Conservation (phyloP, 805 yeast genomes). For the Candida arabinofermentans region DNA sequence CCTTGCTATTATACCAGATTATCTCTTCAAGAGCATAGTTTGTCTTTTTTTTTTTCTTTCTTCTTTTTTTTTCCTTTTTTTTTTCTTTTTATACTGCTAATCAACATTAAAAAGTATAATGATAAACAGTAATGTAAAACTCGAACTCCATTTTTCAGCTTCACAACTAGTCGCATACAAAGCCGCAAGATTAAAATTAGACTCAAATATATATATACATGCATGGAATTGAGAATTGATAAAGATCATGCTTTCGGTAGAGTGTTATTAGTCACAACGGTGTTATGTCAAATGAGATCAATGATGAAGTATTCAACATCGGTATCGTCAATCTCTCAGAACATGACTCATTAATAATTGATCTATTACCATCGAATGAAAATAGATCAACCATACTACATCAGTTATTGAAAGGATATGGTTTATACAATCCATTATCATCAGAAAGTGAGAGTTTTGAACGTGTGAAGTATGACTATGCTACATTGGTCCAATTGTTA, state of each 20-base stretch:
- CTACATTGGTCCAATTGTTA: conserved; percentile 36
- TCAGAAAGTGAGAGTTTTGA: conserved; percentile 14
- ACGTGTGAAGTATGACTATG: conserved; percentile 24
- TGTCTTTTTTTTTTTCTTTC: neutral
- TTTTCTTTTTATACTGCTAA: neutral
- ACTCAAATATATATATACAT: too few species aligned
- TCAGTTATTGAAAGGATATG: conserved; percentile 39
- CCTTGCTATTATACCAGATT: too few species aligned
- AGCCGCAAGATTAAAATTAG: too few species aligned
- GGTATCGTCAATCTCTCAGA: conserved; percentile 10
- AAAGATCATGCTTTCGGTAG: too few species aligned
- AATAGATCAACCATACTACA: conserved; percentile 46
- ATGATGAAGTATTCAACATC: conserved; percentile 1
- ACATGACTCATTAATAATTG: conserved; percentile 23
- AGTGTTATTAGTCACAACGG: too few species aligned
- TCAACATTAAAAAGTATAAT: too few species aligned
- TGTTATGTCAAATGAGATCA: too few species aligned
- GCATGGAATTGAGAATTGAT: too few species aligned
- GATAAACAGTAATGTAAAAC: too few species aligned
- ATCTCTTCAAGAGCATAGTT: too few species aligned
- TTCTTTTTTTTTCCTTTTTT: neutral
- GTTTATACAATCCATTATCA: conserved; percentile 22
- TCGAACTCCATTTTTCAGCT: too few species aligned
- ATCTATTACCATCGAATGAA: conserved; percentile 49
- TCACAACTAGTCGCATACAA: too few species aligned